These are phyloP conservation scores for Pythium aristosporum DNA, from an alignment of 352 stramenopile species.

Conservation along the genomic window DNA sequence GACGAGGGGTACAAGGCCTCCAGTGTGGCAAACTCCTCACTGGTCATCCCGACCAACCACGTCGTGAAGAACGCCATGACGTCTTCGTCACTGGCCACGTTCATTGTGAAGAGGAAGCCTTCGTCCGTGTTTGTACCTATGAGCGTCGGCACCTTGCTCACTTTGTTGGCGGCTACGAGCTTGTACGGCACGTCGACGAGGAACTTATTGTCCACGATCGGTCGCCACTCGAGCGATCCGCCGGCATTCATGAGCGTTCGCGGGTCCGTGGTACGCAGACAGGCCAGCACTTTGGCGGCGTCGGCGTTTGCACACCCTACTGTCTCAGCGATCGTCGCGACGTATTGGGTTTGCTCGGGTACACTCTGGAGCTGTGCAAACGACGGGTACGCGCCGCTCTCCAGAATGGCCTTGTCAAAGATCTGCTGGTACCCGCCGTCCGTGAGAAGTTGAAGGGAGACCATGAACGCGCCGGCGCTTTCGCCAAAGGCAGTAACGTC, in stretches of 20 bases:
- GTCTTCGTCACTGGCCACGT: not conserved
- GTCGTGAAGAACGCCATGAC: constrained; percentile 12
- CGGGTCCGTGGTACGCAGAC: constrained; percentile 9
- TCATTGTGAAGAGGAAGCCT: constrained; percentile 11
- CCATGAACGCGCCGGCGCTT: constrained; percentile 18
- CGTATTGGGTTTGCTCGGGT: constrained; percentile 6
- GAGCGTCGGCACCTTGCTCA: constrained; percentile 20
- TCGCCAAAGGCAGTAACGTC: constrained; percentile 35
- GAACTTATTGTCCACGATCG: constrained; percentile 12
- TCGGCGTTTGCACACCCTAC: constrained; percentile 3
- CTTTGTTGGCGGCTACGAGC: constrained; percentile 9
- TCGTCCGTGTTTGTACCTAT: constrained; percentile 24
- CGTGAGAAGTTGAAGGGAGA: constrained; percentile 12
- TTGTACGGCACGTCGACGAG: constrained; percentile 10
- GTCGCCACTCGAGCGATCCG: constrained; percentile 7
- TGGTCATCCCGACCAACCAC: not conserved
- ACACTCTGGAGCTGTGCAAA: constrained; percentile 7
- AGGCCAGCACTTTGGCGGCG: constrained; percentile 2
- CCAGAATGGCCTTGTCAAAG: constrained; percentile 22
- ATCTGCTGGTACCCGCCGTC: constrained; percentile 10
- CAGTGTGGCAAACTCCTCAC: constrained; percentile 1
- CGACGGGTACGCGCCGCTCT: constrained; percentile 17
- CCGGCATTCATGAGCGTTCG: constrained; percentile 2
- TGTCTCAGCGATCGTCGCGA: not conserved
- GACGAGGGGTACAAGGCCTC: constrained; percentile 6